A percentile compares a stretch with the other conserved stretches of the same genome.
Conservation (phyloP, 2,329 filamentous ascomycete genomes). For the Aaosphaeria arxii region DNA sequence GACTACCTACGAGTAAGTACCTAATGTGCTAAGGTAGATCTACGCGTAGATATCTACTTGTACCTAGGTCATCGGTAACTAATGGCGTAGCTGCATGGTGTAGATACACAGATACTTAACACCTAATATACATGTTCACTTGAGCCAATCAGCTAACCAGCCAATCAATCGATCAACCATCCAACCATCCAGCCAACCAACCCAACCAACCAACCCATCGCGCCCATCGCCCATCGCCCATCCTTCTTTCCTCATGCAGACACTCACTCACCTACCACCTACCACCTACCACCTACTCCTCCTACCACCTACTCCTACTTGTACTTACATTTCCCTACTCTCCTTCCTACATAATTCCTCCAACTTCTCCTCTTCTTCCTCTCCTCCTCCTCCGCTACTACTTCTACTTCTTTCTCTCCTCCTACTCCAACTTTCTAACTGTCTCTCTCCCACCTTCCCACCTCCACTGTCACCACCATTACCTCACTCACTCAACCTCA, state of each 20-base stretch:
- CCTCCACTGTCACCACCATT: neutral
- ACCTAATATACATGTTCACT: no score
- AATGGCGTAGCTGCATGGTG: no score
- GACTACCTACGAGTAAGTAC: no score
- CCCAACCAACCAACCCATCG: no score
- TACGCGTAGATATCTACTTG: no score
- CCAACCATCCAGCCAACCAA: no score
- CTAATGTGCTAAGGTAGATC: no score
- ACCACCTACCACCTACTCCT: neutral
- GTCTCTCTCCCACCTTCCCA: neutral
- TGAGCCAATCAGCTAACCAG: no score
- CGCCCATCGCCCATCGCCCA: neutral
- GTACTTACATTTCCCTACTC: neutral
- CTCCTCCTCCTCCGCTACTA: neutral
- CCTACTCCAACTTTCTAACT: neutral
- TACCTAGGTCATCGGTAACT: no score
- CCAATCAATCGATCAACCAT: no score
- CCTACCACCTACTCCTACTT: neutral
- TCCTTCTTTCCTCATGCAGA: slow-evolving; percentile 2
- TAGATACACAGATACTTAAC: no score
- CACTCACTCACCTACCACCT: neutral
- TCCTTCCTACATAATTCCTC: neutral
- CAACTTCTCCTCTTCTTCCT: neutral
- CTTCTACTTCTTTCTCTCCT: neutral
- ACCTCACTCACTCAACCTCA: neutral